Base-by-base conservation (phyloP, 2,329 filamentous ascomycete species). In the Pseudogymnoascus sp. region DNA sequence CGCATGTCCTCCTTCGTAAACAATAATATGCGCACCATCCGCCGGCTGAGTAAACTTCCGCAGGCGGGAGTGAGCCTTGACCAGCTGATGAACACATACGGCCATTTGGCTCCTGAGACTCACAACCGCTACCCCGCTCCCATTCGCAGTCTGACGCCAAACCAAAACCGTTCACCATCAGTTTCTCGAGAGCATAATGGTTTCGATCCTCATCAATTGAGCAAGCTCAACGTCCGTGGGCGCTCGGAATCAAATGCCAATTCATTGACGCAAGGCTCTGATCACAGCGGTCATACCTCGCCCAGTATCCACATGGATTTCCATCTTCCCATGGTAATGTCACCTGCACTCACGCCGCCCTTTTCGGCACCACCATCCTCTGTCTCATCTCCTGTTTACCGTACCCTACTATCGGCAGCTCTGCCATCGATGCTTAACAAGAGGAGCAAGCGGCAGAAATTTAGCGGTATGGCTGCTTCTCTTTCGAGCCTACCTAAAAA, bases 1-100 rank as follows among this genome's bases (percentile, higher is more conserved):
- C 72, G 74, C 19, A 79, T 79, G 73, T 75, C 73, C 10, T 70
- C 60, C 34, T 77, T 77, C 65, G 72, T 77, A 41, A 71, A 74
- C 62, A 71, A 69, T 59, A 77, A 77, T 65, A 73, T 71, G 69
- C 72, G 72, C 21, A 71, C 74, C 5, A 76, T 78, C 59, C 70
- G 74, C 1, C 66, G 75, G 3, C 70, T 77, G 6, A 76, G 73
- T 65, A 74, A 71, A 57, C 68, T 76, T 65, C 74, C 75, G 10
- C 18, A 58, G 5, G 21, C 58, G 10, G 60, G 60, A 5, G 37
- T 65, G 13, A 62, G 58, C 35, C 52, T 65, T 30, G 64, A 64
- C 18, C 63, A 65, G 18, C 35, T 65, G 4, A 65, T 65, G 62
- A 61, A 48, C 33, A 59, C 62, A 23, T 65, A 63, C 21, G 60